Conservation (phyloP, 176 grass and related monocot genomes). For the Secale cereale region DNA sequence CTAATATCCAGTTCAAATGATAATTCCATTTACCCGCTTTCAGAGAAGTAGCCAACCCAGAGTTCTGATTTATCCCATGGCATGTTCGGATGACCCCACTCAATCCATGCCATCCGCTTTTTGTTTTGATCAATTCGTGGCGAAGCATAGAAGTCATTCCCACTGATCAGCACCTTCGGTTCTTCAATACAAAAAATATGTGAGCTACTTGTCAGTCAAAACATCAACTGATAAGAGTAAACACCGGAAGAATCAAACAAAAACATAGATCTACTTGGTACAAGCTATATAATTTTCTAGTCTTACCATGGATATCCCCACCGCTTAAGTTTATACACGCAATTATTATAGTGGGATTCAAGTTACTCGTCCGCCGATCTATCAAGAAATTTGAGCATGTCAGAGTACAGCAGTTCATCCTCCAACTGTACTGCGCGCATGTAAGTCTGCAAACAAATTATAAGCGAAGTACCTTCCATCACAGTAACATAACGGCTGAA, state of each 20-base stretch:
- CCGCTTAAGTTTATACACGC: slow-evolving; percentile 43
- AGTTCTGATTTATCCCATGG: slow-evolving; percentile 93
- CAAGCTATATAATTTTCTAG: neutral
- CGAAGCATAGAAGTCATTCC: slow-evolving; percentile 93
- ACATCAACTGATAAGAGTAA: slow-evolving; percentile 8
- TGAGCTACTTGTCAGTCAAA: slow-evolving; percentile 10
- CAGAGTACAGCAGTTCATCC: neutral
- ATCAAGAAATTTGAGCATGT: slow-evolving; percentile 27
- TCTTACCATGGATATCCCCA: slow-evolving; percentile 53
- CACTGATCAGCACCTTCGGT: slow-evolving; percentile 67
- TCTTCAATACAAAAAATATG: slow-evolving; percentile 53
- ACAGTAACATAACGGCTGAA: slow-evolving; percentile 79
- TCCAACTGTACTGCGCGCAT: neutral
- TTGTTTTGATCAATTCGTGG: slow-evolving; percentile 73
- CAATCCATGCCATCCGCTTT: slow-evolving; percentile 82
- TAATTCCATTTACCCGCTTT: slow-evolving; percentile 57
- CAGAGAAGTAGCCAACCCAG: slow-evolving; percentile 84
- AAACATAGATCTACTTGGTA: slow-evolving; percentile 1
- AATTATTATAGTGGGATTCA: slow-evolving; percentile 76
- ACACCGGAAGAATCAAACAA: slow-evolving; percentile 18
- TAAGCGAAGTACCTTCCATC: slow-evolving; percentile 65
- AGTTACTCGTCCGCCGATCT: slow-evolving; percentile 67
- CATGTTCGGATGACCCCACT: slow-evolving; percentile 95
- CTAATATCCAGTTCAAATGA: slow-evolving; percentile 9
- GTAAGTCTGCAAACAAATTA: neutral